phyloP scores from a whole-genome alignment of 257 asterid genomes.

The Nyctanthes arbortristis region DNA sequence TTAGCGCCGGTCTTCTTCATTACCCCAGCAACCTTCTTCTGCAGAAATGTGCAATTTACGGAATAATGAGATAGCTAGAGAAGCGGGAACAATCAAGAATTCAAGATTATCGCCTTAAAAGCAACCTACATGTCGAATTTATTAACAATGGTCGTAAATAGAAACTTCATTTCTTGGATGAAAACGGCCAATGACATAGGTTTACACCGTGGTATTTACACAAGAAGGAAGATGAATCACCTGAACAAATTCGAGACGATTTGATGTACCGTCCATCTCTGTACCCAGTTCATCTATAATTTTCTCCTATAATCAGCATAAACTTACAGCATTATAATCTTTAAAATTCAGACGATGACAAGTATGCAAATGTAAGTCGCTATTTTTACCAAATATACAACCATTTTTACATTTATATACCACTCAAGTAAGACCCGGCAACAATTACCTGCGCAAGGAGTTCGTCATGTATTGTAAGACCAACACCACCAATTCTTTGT shows the following conservation, averaged over 20 bases:
- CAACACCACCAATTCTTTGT: conserved; percentile 89
- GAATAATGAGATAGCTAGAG: neutral
- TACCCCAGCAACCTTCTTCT: conserved; percentile 91
- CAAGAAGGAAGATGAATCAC: conserved; percentile 33
- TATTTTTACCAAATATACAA: neutral
- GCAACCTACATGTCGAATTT: neutral
- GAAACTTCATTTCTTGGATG: no score
- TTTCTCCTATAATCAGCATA: conserved; percentile 59
- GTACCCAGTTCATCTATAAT: conserved; percentile 73
- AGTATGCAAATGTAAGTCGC: neutral
- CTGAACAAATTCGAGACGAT: conserved; percentile 99
- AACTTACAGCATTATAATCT: neutral
- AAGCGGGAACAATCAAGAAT: neutral
- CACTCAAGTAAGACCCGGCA: conserved; percentile 5
- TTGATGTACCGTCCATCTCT: conserved; percentile 97
- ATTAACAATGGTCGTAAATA: neutral
- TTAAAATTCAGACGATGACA: conserved; percentile 2
- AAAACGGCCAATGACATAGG: no score
- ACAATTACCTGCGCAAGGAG: conserved; percentile 76
- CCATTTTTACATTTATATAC: neutral
- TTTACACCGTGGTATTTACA: neutral
- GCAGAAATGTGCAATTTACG: conserved; percentile 27
- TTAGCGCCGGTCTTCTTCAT: conserved; percentile 96
- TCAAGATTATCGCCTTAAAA: neutral
- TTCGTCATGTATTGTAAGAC: conserved; percentile 98